Evolutionary conservation across 2,329 filamentous ascomycete species (phyloP).

Genomic region (Zarea fungicola): DNA sequence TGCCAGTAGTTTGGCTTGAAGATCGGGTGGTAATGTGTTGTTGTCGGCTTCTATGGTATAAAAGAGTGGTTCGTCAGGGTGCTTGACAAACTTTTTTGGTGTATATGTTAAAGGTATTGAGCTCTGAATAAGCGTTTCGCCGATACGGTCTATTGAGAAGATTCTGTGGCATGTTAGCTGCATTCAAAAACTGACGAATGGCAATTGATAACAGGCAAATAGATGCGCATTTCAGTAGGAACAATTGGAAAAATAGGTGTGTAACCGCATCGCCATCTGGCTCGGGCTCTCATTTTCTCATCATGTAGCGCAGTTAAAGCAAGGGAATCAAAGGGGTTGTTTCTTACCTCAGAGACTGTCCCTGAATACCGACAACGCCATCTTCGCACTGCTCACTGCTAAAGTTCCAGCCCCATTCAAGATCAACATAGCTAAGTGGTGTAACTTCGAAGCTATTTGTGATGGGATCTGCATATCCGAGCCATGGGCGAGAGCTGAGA

Average conservation of each 20-base stretch:
- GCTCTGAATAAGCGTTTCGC: constrained; percentile 80
- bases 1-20: constrained; percentile 66
- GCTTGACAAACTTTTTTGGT: constrained; percentile 78
- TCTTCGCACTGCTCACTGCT: constrained; percentile 91
- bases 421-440: constrained; percentile 77
- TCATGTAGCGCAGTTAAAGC: constrained; percentile 44
- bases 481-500: constrained; percentile 89
- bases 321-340: constrained; percentile 23
- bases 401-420: constrained; percentile 96
- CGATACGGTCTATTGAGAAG: constrained; percentile 82
- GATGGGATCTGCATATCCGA: constrained; percentile 86
- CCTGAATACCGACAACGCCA: constrained; percentile 90
- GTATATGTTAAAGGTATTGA: constrained; percentile 85
- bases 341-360: constrained; percentile 74
- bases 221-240: constrained; percentile 73
- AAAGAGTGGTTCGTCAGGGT: constrained; percentile 83
- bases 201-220: constrained; percentile 16
- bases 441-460: constrained; percentile 88
- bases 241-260: constrained; percentile 74
- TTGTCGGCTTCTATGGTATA: constrained; percentile 94
- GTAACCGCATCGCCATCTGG: constrained; percentile 50
- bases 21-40: constrained; percentile 78
- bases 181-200: constrained; percentile 27
- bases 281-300: constrained; percentile 58
- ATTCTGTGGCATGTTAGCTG: constrained; percentile 50